These are phyloP conservation scores for Cytospora piceicola DNA, from an alignment of 2,329 filamentous ascomycete species.

Conservation along the genomic window DNA sequence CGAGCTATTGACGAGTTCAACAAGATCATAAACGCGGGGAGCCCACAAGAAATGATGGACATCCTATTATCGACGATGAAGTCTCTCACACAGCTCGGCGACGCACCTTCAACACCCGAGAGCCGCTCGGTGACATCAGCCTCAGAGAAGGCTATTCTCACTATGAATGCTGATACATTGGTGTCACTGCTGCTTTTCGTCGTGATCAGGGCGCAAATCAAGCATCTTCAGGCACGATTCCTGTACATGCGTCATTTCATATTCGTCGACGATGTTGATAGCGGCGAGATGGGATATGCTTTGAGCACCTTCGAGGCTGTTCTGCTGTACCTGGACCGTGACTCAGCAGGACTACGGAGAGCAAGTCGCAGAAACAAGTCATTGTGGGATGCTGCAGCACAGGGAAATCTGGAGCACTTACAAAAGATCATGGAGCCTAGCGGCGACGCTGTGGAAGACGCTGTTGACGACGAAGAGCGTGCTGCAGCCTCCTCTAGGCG, in stretches of 20 bases:
- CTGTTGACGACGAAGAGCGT: slow-evolving; percentile 48
- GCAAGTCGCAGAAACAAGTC: slow-evolving; percentile 85
- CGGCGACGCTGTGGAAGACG: slow-evolving; percentile 51
- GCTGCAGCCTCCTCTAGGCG: slow-evolving; percentile 40
- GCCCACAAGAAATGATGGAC: slow-evolving; percentile 88
- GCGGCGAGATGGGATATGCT: slow-evolving; percentile 93
- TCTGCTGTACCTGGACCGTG: slow-evolving; percentile 80
- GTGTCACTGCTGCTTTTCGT: slow-evolving; percentile 91
- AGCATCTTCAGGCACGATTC: slow-evolving; percentile 84
- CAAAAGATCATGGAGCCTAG: slow-evolving; percentile 79
- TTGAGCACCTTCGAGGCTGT: slow-evolving; percentile 96
- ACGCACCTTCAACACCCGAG: slow-evolving; percentile 45
- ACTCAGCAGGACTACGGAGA: slow-evolving; percentile 79
- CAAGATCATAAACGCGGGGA: slow-evolving; percentile 76
- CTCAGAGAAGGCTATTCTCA: slow-evolving; percentile 60
- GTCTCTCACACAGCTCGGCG: slow-evolving; percentile 71
- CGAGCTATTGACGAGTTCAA: slow-evolving; percentile 87
- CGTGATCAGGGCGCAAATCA: slow-evolving; percentile 86
- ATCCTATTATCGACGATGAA: slow-evolving; percentile 81
- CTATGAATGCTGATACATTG: slow-evolving; percentile 82
- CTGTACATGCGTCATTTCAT: slow-evolving; percentile 98
- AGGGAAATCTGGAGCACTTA: slow-evolving; percentile 76
- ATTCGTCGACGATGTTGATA: slow-evolving; percentile 97
- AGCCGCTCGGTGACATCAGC: slow-evolving; percentile 41
- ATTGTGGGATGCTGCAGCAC: slow-evolving; percentile 83